These are phyloP conservation scores for Aspergillus melleus DNA, from an alignment of 2,329 filamentous ascomycete species.

Conservation along the genomic window DNA sequence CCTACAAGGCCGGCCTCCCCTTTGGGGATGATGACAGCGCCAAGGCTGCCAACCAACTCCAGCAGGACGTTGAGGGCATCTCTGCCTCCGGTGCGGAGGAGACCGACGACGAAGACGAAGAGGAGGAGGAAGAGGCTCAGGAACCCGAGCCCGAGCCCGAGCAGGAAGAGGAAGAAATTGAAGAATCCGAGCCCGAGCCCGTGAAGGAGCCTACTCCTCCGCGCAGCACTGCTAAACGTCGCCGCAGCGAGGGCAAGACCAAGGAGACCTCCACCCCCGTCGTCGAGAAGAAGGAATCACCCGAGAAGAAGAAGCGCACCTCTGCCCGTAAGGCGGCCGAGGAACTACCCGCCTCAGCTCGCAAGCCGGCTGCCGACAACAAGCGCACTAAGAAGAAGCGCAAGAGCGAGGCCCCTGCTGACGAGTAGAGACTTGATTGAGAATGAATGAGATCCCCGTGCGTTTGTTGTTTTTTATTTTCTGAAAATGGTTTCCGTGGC, in stretches of 20 bases:
- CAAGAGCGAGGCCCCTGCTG: constrained; percentile 42
- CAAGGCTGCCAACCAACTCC: constrained; percentile 43
- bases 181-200: constrained; percentile 38
- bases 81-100: constrained; percentile 34
- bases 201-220: constrained; percentile 46
- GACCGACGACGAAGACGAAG: constrained; percentile 33
- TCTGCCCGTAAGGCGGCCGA: constrained; percentile 29
- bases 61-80: constrained; percentile 41
- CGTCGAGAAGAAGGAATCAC: constrained; percentile 34
- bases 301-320: constrained; percentile 33
- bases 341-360: constrained; percentile 24
- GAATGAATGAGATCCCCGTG: not conserved
- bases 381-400: constrained; percentile 49
- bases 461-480: constrained; percentile 10
- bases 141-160: constrained; percentile 20
- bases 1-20: constrained; percentile 56
- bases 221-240: constrained; percentile 43
- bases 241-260: constrained; percentile 41
- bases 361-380: constrained; percentile 32
- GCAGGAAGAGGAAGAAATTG: constrained; percentile 29
- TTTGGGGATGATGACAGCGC: constrained; percentile 46
- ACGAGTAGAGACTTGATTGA: constrained; percentile 20
- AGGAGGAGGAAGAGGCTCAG: constrained; percentile 15
- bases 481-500: not conserved
- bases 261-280: constrained; percentile 32